A percentile compares a stretch with the other conserved stretches of the same genome.
Conservation (phyloP, 108 stramenopile species). For the Skeletonema potamos region DNA sequence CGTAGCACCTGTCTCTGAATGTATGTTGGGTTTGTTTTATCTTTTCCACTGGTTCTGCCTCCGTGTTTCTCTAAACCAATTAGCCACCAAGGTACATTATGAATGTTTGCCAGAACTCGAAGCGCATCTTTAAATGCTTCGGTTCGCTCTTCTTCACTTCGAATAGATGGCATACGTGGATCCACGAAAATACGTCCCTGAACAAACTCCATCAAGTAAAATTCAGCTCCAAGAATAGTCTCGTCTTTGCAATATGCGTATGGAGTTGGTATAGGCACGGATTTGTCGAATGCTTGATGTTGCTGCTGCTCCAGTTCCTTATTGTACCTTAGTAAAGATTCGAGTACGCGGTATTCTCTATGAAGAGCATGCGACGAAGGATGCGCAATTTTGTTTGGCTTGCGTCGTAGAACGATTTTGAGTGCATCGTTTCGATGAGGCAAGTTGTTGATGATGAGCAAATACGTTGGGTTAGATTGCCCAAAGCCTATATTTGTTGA, state of each 20-base stretch:
- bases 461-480: conserved; percentile 96
- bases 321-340: conserved; percentile 72
- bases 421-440: conserved; percentile 1
- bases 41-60: conserved; percentile 1
- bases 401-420: conserved; percentile 80
- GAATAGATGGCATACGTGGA: conserved; percentile 74
- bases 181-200: conserved; percentile 89
- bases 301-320: neutral
- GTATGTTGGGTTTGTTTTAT: conserved; percentile 12
- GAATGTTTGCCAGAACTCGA: conserved; percentile 78
- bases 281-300: conserved; percentile 9
- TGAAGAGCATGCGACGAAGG: conserved; percentile 95
- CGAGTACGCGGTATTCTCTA: conserved; percentile 90
- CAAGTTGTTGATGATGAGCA: conserved; percentile 48
- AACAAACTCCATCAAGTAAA: conserved; percentile 96
- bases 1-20: conserved; percentile 78
- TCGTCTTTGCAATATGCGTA: conserved; percentile 84
- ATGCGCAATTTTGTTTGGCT: conserved; percentile 84
- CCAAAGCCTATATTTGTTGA: conserved; percentile 70
- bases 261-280: conserved; percentile 85
- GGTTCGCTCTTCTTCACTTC: conserved; percentile 52
- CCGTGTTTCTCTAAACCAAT: conserved; percentile 81
- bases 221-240: conserved; percentile 88
- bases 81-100: conserved; percentile 49
- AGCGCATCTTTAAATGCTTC: conserved; percentile 73